Percentiles rank a stretch among this genome's conserved stretches.
phyloP scores from a whole-genome alignment of 176 grass and related monocot genomes.

The Otatea glauca region DNA sequence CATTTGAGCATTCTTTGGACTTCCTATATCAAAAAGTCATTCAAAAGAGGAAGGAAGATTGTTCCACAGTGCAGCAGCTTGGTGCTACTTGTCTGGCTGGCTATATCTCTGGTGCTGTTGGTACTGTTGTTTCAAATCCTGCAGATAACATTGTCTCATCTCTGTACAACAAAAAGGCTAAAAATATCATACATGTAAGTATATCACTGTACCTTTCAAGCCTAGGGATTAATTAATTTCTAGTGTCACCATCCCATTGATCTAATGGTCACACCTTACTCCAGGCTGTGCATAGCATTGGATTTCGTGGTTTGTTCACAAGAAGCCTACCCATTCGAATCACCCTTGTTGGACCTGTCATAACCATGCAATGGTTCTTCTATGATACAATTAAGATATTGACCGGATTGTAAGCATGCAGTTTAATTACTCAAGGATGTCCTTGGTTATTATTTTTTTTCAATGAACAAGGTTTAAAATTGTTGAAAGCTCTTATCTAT shows the following conservation, averaged over 20 bases:
- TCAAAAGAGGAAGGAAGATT: constrained; percentile 80
- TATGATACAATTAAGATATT: constrained; percentile 93
- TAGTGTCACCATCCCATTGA: background rate
- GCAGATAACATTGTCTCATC: constrained; percentile 95
- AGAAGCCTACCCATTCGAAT: constrained; percentile 88
- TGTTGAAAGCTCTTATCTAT: background rate
- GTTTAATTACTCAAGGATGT: background rate
- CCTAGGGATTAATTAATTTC: background rate
- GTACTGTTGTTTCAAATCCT: constrained; percentile 90
- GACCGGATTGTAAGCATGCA: constrained; percentile 83
- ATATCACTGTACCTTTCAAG: background rate
- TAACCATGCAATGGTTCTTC: constrained; percentile 98
- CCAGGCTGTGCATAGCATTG: constrained; percentile 84
- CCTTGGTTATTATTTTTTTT: constrained; percentile 28
- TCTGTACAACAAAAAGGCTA: constrained; percentile 93
- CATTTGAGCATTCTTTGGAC: constrained; percentile 85
- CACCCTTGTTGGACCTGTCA: constrained; percentile 81
- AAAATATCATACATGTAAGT: constrained; percentile 73
- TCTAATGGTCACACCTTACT: constrained; percentile 37
- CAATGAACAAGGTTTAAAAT: background rate
- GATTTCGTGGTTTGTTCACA: constrained; percentile 78
- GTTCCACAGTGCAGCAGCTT: constrained; percentile 79
- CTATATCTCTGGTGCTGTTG: constrained; percentile 83
- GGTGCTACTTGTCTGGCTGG: constrained; percentile 88
- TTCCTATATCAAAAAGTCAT: constrained; percentile 77